Evolutionary conservation across 371 early-diverging fungal genomes (phyloP), one percentile per base, ranked within the genome.

Genomic region (Rhizopus arrhizus): DNA sequence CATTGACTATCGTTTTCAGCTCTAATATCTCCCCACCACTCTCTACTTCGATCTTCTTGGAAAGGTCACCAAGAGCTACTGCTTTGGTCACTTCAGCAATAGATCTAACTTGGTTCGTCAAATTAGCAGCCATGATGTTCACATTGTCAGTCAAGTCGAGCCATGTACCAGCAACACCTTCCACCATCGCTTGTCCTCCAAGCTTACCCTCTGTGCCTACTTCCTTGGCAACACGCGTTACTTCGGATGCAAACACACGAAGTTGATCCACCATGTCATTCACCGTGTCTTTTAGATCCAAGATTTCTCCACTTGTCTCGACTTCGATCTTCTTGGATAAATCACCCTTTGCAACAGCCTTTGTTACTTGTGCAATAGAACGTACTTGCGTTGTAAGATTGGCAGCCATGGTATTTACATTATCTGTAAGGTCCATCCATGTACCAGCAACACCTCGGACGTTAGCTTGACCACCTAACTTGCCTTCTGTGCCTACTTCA

Each of bases 371-470:
- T 3, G 74, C 70, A 57, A 74, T 74, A 9, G 77, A 75, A 3
- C 87, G 74, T 6, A 86, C 84, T 55, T 85, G 85, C 2, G 56
- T 67, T 0, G 85, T 85, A 2, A 85, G 58, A 66, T 84, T 84
- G 15, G 77, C 66, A 8, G 82, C 84, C 84, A 84, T 70, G 0
- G 33, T 58, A 48, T 80, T 55, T 48, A 78, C 78, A 46, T 80
- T 82, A 38, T 80, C 70, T 0, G 83, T 79, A 8, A 80, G 64
- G 7, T 74, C 70, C 50, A 65, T 69, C 82, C 82, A 82, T 0
- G 64, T 72, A 12, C 82, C 38, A 38, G 38, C 38, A 38, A 38
- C 38, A 11, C 38, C 38, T 38, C 11, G 38, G 38, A 38, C 38
- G 38, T 9, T 11, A 2, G 38, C 38, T 2, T 38, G 38, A 9